phyloP scores from a whole-genome alignment of 768 basidiomycete genomes.

The Collybiopsis luxurians region DNA sequence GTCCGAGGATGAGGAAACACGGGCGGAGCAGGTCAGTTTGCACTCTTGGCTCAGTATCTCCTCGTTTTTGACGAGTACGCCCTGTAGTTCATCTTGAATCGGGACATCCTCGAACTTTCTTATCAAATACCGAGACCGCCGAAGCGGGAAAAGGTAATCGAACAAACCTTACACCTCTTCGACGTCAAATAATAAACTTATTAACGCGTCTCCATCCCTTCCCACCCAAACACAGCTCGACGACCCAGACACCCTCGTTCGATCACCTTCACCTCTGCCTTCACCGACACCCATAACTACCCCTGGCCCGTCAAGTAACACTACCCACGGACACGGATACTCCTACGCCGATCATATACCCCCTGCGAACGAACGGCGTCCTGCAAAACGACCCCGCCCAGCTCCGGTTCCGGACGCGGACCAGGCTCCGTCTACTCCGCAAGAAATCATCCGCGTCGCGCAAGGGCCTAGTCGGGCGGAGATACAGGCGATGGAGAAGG shows the following conservation, averaged over 20 bases:
- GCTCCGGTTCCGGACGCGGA: no score
- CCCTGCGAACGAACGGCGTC: no score
- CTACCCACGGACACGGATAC: no score
- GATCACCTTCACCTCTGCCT: no score
- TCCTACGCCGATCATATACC: no score
- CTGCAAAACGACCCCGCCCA: no score
- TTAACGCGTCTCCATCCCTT: background rate
- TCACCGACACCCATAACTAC: background rate
- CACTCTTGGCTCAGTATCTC: no score
- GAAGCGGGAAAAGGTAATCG: background rate
- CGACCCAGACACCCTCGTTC: background rate
- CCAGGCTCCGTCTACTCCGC: no score
- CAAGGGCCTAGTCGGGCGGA: no score
- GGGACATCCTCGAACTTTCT: constrained; percentile 73
- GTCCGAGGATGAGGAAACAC: constrained; percentile 52
- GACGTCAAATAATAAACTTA: no score
- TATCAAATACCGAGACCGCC: constrained; percentile 85
- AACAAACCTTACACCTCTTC: background rate
- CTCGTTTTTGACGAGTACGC: background rate
- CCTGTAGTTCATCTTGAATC: constrained; percentile 74
- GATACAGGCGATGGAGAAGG: background rate
- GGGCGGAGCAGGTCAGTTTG: constrained; percentile 62
- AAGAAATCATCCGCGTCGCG: no score
- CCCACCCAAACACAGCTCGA: background rate
- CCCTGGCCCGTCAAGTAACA: background rate